Conservation (phyloP, 2,329 filamentous ascomycete genomes). For the Aspergillus novofumigatus region DNA sequence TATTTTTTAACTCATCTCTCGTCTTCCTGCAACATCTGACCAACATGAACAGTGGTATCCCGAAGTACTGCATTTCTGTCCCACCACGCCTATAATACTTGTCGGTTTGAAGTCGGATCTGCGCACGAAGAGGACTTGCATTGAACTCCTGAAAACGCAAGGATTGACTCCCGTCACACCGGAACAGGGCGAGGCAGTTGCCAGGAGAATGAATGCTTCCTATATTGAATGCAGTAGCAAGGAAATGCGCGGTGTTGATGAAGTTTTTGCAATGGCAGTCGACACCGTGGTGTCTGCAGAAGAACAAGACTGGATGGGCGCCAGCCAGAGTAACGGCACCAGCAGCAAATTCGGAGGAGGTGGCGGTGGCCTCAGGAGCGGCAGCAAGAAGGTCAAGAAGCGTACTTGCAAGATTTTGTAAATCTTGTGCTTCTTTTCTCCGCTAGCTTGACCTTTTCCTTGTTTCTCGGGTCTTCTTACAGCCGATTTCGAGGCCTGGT, state of each 20-base stretch:
- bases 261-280: slow-evolving; percentile 91
- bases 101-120: slow-evolving; percentile 97
- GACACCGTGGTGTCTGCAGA: slow-evolving; percentile 83
- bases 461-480: slow-evolving; percentile 11
- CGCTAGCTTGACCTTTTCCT: slow-evolving; percentile 5
- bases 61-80: slow-evolving; percentile 97
- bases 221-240: slow-evolving; percentile 99
- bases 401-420: slow-evolving; percentile 76
- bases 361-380: slow-evolving; percentile 25
- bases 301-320: slow-evolving; percentile 49
- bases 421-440: slow-evolving; percentile 32
- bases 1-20: slow-evolving; percentile 43
- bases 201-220: slow-evolving; percentile 85
- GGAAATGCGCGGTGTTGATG: slow-evolving; percentile 92
- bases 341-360: slow-evolving; percentile 30
- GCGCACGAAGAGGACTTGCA: slow-evolving; percentile 90
- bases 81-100: slow-evolving; percentile 91
- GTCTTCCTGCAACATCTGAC: slow-evolving; percentile 7
- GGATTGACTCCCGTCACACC: slow-evolving; percentile 90
- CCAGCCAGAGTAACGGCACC: slow-evolving; percentile 15
- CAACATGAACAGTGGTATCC: slow-evolving; percentile 81
- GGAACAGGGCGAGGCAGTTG: slow-evolving; percentile 82
- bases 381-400: slow-evolving; percentile 70
- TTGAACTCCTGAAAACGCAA: slow-evolving; percentile 97
- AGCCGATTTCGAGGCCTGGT: slow-evolving; percentile 31